A percentile compares a stretch with the other conserved stretches of the same genome.
Conservation (phyloP, 345 rosid genomes). For the Populus simonii region DNA sequence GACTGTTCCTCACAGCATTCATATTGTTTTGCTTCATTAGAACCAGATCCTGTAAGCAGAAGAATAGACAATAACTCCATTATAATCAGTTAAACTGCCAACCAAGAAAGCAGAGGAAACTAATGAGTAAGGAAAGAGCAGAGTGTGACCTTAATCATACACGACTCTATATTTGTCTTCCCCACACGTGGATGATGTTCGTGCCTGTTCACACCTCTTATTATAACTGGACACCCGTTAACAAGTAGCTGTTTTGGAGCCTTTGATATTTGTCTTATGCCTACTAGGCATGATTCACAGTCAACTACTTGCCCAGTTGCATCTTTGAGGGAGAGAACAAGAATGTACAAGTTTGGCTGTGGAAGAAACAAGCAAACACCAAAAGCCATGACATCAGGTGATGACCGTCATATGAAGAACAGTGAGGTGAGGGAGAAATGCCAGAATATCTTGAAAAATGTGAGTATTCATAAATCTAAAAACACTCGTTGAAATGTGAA, state of each 20-base stretch:
- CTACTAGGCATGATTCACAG: conserved; percentile 90
- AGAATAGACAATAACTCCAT: conserved; percentile 5
- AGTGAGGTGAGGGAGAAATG: neutral
- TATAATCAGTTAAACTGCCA: neutral
- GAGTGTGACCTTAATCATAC: conserved; percentile 85
- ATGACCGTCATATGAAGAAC: neutral
- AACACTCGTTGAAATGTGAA: neutral
- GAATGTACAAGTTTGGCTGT: conserved; percentile 86
- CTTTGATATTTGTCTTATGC: conserved; percentile 77
- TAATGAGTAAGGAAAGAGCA: conserved; percentile 9
- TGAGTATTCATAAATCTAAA: neutral
- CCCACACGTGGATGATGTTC: conserved; percentile 99
- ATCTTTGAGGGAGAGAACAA: conserved; percentile 81
- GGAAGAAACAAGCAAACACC: conserved; percentile 22
- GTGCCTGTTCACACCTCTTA: conserved; percentile 97
- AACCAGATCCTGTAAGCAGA: conserved; percentile 71
- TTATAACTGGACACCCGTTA: conserved; percentile 77
- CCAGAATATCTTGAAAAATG: neutral
- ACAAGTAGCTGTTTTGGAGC: conserved; percentile 90
- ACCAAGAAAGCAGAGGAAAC: conserved; percentile 10
- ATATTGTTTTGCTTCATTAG: conserved; percentile 91
- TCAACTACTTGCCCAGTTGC: conserved; percentile 67
- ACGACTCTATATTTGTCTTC: conserved; percentile 90
- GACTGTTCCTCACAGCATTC: conserved; percentile 96
- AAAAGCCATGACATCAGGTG: neutral